Evolutionary conservation across 768 basidiomycete genomes (phyloP), one percentile per base, ranked within the genome.

Genomic region (Strobilomyces dryophilus): DNA sequence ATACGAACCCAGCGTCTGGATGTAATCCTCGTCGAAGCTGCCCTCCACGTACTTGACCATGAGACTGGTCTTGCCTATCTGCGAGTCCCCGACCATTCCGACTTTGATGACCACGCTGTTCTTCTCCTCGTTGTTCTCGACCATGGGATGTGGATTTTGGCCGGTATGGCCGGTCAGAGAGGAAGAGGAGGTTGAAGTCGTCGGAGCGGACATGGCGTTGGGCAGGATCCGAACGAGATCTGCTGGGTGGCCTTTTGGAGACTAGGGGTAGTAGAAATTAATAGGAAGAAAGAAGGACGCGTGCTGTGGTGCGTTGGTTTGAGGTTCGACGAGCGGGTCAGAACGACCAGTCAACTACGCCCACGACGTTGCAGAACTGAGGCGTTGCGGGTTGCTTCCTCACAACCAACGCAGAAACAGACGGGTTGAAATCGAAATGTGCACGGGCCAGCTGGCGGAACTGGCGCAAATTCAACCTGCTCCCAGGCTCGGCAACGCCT

Each of bases 21-120:
- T 98, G 76, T 98, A 98, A 72, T 98, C 95, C 77, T 95, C 94
- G 73, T 97, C 94, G 72, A 95, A 97, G 73, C 89, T 92, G 48
- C 95, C 95, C 76, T 99, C 95, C 55, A 98, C 95, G 67, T 98
- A 98, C 76, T 98, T 98, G 73, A 98, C 95, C 95, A 98, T 98
- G 69, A 98, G 79, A 73, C 91, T 93, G 59, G 95, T 98, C 81
- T 98, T 98, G 62, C 95, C 95, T 67, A 98, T 98, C 77, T 98
- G 95, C 66, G 93, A 94, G 77, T 99, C 95, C 46, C 97, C 97
- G 44, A 99, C 93, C 95, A 99, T 99, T 52, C 95, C 95, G 47
- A 99, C 95, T 73, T 99, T 98, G 71, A 97, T 90, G 49, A 95
- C 93, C 63, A 97, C 92, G 68, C 91, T 87, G 67, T 88, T 88